Evolutionary conservation across 768 basidiomycete species (phyloP), one percentile per base, ranked within the genome.

Genomic region (Pholiota microspora): DNA sequence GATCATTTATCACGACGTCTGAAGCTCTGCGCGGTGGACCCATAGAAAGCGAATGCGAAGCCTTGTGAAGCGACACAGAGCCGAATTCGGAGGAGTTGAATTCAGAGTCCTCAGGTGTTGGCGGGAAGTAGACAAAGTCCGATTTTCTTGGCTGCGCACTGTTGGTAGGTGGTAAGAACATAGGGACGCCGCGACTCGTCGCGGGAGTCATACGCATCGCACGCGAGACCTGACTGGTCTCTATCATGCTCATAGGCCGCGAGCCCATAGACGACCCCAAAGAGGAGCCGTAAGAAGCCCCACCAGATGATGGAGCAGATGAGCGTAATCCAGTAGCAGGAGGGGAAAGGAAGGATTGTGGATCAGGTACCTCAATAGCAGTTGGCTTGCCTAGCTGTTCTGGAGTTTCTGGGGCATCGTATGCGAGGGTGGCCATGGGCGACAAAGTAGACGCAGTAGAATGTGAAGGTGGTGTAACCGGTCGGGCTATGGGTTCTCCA

Each of bases 191-290:
- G 25, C 73, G 71, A 25, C 69, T 64, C 4, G 72, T 72, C 2
- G 67, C 59, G 2, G 75, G 68, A 4, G 73, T 71, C 54, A 77
- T 62, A 16, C 73, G 69, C 35, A 73, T 71, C 5, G 73, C 76
- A 25, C 70, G 62, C 2, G 67, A 60, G 27, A 74, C 62, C 25
- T 71, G 70, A 16, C 71, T 74, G n/a, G 67, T 68, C 55, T 76
- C 75, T 40, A 71, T 64, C 69, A 75, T 73, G 61, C 71, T 75
- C 48, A 64, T 64, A 0, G 72, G 71, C 4, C 72, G 68, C 15
- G 66, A 61, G 5, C 59, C 54, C 13, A 57, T n/a, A n/a, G n/a
- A 34, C 15, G 65, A 64, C n/a, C 60, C 60, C 6, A 59, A 28
- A 4, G 64, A 28, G 3, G 64, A 60, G 5, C 56, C 59, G 10